Conservation (phyloP, 805 yeast genomes). For the Isabelozyma gotoi region DNA sequence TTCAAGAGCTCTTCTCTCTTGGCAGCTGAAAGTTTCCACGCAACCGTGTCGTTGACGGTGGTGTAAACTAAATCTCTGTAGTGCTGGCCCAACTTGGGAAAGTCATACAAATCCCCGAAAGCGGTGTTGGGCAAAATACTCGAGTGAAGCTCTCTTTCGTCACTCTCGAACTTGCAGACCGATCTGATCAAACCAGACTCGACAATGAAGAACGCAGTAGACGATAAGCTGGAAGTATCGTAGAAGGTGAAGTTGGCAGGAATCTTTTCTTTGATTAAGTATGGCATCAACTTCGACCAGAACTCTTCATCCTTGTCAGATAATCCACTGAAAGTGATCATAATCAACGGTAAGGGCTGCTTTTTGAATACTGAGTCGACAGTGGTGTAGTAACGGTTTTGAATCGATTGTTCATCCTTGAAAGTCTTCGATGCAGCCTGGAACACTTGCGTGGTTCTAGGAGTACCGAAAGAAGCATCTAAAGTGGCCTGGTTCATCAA, state of each 20-base stretch:
- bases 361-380: constrained; percentile 35
- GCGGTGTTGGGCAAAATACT: constrained; percentile 70
- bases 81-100: constrained; percentile 22
- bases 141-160: constrained; percentile 33
- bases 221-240: constrained; percentile 38
- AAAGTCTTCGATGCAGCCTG: constrained; percentile 52
- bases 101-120: constrained; percentile 57
- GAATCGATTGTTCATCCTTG: constrained; percentile 39
- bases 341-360: constrained; percentile 63
- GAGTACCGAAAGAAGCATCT: constrained; percentile 43
- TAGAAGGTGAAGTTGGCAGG: constrained; percentile 47
- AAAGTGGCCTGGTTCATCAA: constrained; percentile 16
- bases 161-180: constrained; percentile 37
- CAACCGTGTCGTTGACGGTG: constrained; percentile 60
- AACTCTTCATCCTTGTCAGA: constrained; percentile 48
- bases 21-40: constrained; percentile 64
- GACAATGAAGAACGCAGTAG: constrained; percentile 57
- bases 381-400: constrained; percentile 51
- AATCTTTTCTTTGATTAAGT: constrained; percentile 48
- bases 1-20: constrained; percentile 46
- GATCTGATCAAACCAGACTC: constrained; percentile 47
- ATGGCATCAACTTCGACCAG: constrained; percentile 65
- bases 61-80: constrained; percentile 47
- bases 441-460: constrained; percentile 51
- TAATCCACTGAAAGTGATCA: constrained; percentile 64